Percentiles rank a stretch among this genome's conserved stretches.
Conservation (phyloP, 2,329 filamentous ascomycete genomes). For the Pseudopyricularia javanii region DNA sequence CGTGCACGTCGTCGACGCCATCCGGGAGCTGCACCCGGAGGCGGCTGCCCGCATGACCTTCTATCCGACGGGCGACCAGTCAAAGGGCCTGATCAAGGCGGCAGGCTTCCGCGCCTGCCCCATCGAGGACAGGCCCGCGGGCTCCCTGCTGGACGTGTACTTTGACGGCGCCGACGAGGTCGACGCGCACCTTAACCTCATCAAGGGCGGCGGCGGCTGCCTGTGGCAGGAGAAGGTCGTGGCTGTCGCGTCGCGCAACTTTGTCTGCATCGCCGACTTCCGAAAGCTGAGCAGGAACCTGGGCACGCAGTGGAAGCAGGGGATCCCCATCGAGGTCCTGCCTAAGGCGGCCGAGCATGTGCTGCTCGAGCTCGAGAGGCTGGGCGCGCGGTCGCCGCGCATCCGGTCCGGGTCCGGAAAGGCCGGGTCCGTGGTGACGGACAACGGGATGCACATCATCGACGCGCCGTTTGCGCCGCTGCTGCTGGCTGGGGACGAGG, state of each 20-base stretch:
- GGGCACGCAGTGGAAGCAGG: slow-evolving; percentile 62
- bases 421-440: slow-evolving; percentile 67
- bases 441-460: slow-evolving; percentile 81
- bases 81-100: slow-evolving; percentile 69
- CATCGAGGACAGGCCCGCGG: slow-evolving; percentile 57
- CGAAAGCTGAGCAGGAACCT: slow-evolving; percentile 75
- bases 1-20: slow-evolving; percentile 75
- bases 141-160: slow-evolving; percentile 63
- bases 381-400: slow-evolving; percentile 61
- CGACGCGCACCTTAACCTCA: slow-evolving; percentile 86
- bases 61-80: slow-evolving; percentile 85
- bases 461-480: slow-evolving; percentile 80
- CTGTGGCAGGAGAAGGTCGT: slow-evolving; percentile 97
- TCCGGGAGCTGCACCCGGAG: slow-evolving; percentile 44
- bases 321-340: slow-evolving; percentile 86
- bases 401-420: slow-evolving; percentile 57
- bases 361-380: slow-evolving; percentile 53
- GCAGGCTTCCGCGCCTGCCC: slow-evolving; percentile 67
- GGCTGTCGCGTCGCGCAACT: slow-evolving; percentile 69
- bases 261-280: slow-evolving; percentile 70
- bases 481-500: slow-evolving; percentile 38
- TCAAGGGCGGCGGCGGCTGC: slow-evolving; percentile 96
- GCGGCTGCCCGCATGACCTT: slow-evolving; percentile 61
- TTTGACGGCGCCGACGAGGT: slow-evolving; percentile 98
- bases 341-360: slow-evolving; percentile 73